Percentiles rank a stretch among this genome's conserved stretches.
phyloP scores from a whole-genome alignment of 192 early-diverging fungal species.

The Entomortierella parvispora region DNA sequence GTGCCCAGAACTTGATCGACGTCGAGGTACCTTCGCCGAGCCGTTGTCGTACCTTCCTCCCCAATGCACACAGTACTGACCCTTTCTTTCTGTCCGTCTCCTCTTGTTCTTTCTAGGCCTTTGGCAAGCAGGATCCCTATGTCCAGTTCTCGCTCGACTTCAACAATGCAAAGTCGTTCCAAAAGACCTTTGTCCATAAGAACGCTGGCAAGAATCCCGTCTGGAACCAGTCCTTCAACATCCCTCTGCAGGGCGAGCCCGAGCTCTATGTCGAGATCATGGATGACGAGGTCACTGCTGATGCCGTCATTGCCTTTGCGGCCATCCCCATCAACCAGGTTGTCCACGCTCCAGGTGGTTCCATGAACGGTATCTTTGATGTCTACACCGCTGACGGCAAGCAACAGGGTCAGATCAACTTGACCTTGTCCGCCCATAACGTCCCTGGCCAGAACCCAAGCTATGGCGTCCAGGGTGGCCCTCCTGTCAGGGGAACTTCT shows the following conservation, averaged over 20 bases:
- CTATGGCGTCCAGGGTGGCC: constrained; percentile 3
- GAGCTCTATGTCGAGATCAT: constrained; percentile 60
- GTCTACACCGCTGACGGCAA: constrained; percentile 55
- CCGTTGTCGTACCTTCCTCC: not conserved
- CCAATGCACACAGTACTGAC: not conserved
- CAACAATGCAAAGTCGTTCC: constrained; percentile 54
- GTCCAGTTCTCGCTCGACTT: constrained; percentile 57
- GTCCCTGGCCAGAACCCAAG: constrained; percentile 50
- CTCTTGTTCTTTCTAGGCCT: constrained; percentile 8
- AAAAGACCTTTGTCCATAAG: constrained; percentile 62
- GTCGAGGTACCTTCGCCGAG: constrained; percentile 36
- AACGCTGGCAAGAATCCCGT: constrained; percentile 56
- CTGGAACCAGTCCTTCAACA: constrained; percentile 61
- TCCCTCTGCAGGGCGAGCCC: constrained; percentile 55
- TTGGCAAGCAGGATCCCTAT: constrained; percentile 65
- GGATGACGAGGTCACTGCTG: constrained; percentile 54
- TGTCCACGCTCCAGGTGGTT: constrained; percentile 54
- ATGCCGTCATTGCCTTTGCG: constrained; percentile 59
- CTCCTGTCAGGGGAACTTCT: constrained; percentile 47
- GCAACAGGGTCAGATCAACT: constrained; percentile 50
- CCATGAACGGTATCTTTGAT: constrained; percentile 56
- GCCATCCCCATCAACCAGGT: constrained; percentile 61
- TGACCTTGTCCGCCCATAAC: constrained; percentile 52
- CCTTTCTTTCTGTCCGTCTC: not conserved
- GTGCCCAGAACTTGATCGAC: constrained; percentile 49